Evolutionary conservation across 805 yeast genomes (phyloP), one percentile per base, ranked within the genome.

Genomic region (Sugiyamaella floridensis): DNA sequence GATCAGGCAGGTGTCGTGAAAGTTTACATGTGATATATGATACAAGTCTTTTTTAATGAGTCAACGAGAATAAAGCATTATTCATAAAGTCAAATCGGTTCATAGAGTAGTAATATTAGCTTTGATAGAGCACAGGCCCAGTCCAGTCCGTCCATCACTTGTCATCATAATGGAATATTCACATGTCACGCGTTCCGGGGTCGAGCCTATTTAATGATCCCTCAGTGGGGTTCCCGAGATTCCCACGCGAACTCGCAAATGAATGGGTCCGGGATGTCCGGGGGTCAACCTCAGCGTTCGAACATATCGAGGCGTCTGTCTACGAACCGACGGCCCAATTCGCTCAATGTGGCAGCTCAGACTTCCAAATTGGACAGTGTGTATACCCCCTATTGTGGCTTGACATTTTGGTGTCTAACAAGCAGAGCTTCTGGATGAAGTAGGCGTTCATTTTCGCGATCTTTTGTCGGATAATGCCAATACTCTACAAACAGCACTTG

Each of bases 401-500:
- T 7, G 26, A 4, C 32, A 4, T 37, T 37, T 47, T 12, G 18
- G 9, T 19, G 28, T 22, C n/a, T 19, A 12, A 43, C 32, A 28
- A 15, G 26, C 26, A 50, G 57, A 47, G 19, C 56, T 66, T 18
- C 40, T 66, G 22, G 55, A 56, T 22, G 58, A 57, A 32, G 74
- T 76, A 4, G 69, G 71, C 15, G 57, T 70, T 3, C 74, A 74
- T 52, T 80, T 83, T 83, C 69, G 71, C 44, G 75, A 78, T 49
- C 67, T 82, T 7, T 67, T 76, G 6, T 70, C 71, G 1, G 75
- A 74, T 8, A 76, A 80, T 48, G 80, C 88, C 51, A 89, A 89
- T 64, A 95, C 96, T 1, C 75, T 93, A 45, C 97, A 89, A 60
- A 73, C 84, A 49, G 97, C 97, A 0, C 73, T 92, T 41, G 82